Evolutionary conservation across 2,329 filamentous ascomycete species (phyloP).

Genomic region (Sporothrix mexicana): DNA sequence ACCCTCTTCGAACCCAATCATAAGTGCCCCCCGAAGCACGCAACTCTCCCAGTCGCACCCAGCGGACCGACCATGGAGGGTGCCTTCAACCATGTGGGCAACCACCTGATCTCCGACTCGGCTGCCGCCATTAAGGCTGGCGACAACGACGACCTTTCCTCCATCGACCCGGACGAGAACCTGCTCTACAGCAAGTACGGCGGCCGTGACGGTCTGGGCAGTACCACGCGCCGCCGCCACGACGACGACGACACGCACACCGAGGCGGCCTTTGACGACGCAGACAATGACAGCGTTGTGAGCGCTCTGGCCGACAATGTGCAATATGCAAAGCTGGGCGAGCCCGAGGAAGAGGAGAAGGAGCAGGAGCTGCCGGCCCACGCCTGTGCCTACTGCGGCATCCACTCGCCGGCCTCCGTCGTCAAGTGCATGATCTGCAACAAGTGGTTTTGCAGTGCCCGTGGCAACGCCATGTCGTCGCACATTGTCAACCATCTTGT

Average conservation of each 20-base stretch:
- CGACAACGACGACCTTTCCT: constrained; percentile 74
- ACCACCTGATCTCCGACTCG: constrained; percentile 83
- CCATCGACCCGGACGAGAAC: constrained; percentile 78
- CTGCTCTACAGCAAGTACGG: constrained; percentile 75
- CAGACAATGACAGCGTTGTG: constrained; percentile 76
- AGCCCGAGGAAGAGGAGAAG: constrained; percentile 68
- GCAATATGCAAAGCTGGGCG: constrained; percentile 63
- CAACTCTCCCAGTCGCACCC: neutral
- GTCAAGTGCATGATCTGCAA: constrained; percentile 95
- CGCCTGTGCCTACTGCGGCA: constrained; percentile 98
- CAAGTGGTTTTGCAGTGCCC: constrained; percentile 99
- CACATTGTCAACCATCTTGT: constrained; percentile 99
- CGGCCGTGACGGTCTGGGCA: constrained; percentile 58
- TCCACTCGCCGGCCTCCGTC: constrained; percentile 92
- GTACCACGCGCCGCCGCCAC: constrained; percentile 64
- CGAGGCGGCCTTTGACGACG: constrained; percentile 75
- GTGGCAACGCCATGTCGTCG: constrained; percentile 93
- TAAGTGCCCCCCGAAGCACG: neutral
- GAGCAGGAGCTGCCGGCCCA: constrained; percentile 91
- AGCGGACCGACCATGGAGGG: constrained; percentile 71
- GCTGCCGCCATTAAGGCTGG: constrained; percentile 86
- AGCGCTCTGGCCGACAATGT: constrained; percentile 81
- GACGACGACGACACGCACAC: constrained; percentile 91
- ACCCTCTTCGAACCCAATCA: neutral
- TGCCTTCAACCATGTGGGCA: constrained; percentile 86